Evolutionary conservation across 495 filamentous ascomycete genomes (phyloP).

Genomic region (Lasiosphaeriaceae sp.): DNA sequence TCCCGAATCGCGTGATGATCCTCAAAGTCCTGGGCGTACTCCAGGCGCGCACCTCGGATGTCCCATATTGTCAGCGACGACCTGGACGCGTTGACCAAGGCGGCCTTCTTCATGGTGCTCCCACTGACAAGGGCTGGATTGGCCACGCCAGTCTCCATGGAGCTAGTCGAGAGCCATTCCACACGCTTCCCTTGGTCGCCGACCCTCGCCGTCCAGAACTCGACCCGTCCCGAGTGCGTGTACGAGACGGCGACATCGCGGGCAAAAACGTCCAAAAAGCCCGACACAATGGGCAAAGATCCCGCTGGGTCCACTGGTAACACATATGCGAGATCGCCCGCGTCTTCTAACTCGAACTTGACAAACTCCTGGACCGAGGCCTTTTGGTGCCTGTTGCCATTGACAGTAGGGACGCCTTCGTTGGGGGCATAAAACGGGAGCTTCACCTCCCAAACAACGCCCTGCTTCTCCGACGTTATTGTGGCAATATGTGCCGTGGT

Average conservation of each 20-base stretch:
- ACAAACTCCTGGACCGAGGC: conserved; percentile 61
- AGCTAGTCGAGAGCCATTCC: conserved; percentile 82
- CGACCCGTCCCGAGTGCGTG: conserved; percentile 67
- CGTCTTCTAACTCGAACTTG: conserved; percentile 64
- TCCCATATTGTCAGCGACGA: conserved; percentile 93
- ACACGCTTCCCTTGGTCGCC: conserved; percentile 51
- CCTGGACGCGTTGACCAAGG: conserved; percentile 67
- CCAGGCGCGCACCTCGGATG: conserved; percentile 72
- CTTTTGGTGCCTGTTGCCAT: conserved; percentile 29
- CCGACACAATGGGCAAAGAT: conserved; percentile 62
- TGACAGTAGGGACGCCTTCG: conserved; percentile 15
- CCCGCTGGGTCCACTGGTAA: conserved; percentile 90
- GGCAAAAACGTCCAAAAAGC: conserved; percentile 83
- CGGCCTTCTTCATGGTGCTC: conserved; percentile 82
- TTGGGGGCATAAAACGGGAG: conserved; percentile 41
- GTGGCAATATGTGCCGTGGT: conserved; percentile 69
- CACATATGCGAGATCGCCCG: conserved; percentile 76
- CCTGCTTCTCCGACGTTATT: conserved; percentile 75
- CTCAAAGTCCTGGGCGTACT: conserved; percentile 73
- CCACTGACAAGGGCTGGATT: conserved; percentile 78
- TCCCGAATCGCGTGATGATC: conserved; percentile 73
- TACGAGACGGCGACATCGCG: conserved; percentile 87
- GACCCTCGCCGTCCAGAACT: conserved; percentile 83
- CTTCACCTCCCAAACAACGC: conserved; percentile 79
- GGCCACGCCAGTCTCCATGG: conserved; percentile 72